These are phyloP conservation scores for Beauveria caledonica DNA, from an alignment of 2,329 filamentous ascomycete genomes.

Conservation along the genomic window DNA sequence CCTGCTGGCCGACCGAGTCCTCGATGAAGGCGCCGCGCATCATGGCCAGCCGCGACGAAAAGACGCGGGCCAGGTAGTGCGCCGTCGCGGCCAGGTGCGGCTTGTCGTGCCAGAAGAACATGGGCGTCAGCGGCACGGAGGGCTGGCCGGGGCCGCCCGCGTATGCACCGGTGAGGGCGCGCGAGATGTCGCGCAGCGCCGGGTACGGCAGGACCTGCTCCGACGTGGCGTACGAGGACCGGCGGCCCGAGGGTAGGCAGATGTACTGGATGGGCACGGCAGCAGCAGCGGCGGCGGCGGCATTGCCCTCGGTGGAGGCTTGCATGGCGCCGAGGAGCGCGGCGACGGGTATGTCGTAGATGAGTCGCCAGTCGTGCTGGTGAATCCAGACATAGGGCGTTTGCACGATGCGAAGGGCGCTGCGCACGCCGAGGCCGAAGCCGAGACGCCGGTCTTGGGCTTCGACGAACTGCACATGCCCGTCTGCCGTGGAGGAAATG, in stretches of 20 bases:
- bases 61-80: conserved; percentile 43
- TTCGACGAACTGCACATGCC: conserved; percentile 40
- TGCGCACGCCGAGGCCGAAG: conserved; percentile 45
- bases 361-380: conserved; percentile 48
- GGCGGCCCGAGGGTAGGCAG: conserved; percentile 43
- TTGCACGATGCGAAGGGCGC: conserved; percentile 35
- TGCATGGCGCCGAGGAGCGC: conserved; percentile 39
- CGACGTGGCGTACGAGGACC: conserved; percentile 42
- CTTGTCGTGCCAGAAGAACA: conserved; percentile 54
- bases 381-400: conserved; percentile 50
- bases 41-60: conserved; percentile 41
- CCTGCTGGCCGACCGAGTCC: conserved; percentile 46
- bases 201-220: conserved; percentile 37
- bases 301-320: conserved; percentile 20
- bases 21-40: conserved; percentile 47
- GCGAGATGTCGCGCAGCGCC: conserved; percentile 32
- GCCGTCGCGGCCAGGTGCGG: conserved; percentile 41
- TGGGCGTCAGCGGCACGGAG: conserved; percentile 39
- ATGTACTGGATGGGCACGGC: conserved; percentile 40
- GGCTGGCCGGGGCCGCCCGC: not conserved
- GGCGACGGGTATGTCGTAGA: conserved; percentile 35
- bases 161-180: conserved; percentile 34
- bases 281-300: not conserved
- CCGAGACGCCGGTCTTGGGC: conserved; percentile 38
- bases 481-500: conserved; percentile 26